Percentiles rank a stretch among this genome's conserved stretches.
Conservation (phyloP, 768 basidiomycete species). For the Rhodosporidiobolus sp. region DNA sequence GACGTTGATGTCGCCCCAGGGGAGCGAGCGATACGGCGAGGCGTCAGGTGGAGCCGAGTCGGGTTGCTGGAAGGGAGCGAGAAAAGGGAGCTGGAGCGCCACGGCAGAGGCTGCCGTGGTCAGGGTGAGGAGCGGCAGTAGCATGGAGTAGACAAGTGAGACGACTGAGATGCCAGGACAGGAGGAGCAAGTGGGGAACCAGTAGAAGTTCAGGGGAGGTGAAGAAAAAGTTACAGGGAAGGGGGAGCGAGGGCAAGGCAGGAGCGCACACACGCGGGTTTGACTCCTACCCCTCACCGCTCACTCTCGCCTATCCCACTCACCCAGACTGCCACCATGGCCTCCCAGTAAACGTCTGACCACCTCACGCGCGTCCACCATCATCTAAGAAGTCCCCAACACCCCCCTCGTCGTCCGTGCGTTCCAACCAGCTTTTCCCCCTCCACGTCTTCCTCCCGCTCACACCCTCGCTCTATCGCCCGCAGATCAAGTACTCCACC, state of each 20-base stretch:
- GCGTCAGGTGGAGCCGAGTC: slow-evolving; percentile 18
- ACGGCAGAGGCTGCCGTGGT: not conserved
- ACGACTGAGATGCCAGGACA: slow-evolving; percentile 3
- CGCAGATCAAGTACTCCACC: too few relatives aligned
- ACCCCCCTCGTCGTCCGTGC: not conserved
- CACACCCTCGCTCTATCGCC: not conserved
- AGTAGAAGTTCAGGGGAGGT: too few relatives aligned
- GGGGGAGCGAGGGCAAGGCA: too few relatives aligned
- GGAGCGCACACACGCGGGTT: not conserved
- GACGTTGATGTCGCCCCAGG: slow-evolving; percentile 87
- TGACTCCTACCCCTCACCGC: slow-evolving; percentile 11
- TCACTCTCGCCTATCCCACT: slow-evolving; percentile 11
- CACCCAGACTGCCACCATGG: not conserved
- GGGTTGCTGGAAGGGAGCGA: slow-evolving; percentile 26
- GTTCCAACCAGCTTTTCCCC: not conserved
- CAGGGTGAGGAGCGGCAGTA: too few relatives aligned
- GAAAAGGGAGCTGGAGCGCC: not conserved
- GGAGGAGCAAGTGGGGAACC: not conserved
- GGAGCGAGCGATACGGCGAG: slow-evolving; percentile 64
- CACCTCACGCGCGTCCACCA: not conserved
- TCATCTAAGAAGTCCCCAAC: not conserved
- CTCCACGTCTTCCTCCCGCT: not conserved
- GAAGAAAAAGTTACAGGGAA: too few relatives aligned
- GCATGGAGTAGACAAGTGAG: not conserved
- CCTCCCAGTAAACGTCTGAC: slow-evolving; percentile 8